Conservation (phyloP, 768 basidiomycete species). For the Lactarius deliciosus region DNA sequence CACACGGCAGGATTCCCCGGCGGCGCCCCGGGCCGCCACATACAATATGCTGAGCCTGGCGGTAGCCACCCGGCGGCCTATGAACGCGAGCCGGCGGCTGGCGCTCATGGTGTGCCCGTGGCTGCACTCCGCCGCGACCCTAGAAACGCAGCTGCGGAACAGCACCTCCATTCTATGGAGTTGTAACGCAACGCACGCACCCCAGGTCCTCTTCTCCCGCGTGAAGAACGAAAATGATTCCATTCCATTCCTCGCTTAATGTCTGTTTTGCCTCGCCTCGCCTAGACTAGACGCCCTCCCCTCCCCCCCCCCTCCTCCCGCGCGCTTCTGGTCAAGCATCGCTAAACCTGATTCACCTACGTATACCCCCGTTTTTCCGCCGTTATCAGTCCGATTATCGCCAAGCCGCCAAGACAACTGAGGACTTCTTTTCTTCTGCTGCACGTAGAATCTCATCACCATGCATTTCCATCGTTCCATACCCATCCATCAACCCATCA, state of each 20-base stretch:
- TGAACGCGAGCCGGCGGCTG: constrained; percentile 10
- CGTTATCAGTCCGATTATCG: neutral
- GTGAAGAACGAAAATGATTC: neutral
- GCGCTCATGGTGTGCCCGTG: constrained; percentile 3
- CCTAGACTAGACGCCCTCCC: neutral
- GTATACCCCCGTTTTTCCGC: neutral
- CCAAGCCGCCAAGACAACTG: neutral
- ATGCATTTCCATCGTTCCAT: constrained; percentile 1
- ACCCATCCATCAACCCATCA: constrained; percentile 2
- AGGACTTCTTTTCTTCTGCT: neutral
- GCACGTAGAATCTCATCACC: neutral
- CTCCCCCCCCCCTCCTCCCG: neutral
- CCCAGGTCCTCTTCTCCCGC: no score
- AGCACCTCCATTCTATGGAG: neutral
- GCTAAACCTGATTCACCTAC: neutral
- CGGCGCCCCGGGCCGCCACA: neutral
- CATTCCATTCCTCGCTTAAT: neutral
- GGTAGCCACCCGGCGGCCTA: constrained; percentile 7
- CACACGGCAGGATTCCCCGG: neutral
- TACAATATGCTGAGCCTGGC: constrained; percentile 11
- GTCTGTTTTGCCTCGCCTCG: neutral
- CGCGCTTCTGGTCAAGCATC: constrained; percentile 1
- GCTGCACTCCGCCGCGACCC: neutral
- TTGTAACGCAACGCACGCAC: neutral
- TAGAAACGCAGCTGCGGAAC: neutral